Evolutionary conservation across 2,329 filamentous ascomycete species (phyloP), one percentile per base, ranked within the genome.

Genomic region (Calonectria hawksworthii): DNA sequence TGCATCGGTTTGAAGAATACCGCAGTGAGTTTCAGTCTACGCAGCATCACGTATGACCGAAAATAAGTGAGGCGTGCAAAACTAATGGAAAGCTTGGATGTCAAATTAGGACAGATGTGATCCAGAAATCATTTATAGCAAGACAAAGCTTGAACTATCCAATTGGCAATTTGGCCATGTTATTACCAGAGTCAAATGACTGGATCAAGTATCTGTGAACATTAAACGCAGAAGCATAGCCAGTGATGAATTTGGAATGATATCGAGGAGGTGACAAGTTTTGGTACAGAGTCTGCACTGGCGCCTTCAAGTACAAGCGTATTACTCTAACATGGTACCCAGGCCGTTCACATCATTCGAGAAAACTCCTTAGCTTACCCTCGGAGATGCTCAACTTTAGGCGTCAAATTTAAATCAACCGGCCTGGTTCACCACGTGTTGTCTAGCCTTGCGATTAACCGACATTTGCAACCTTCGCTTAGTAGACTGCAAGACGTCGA

Each of bases 401-500:
- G n/a, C 9, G 23, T 14, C 54, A 59, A 36, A n/a, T 18, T 32
- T 61, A 9, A 23, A 32, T 5, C 34, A 38, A 61, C 23, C 56
- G 28, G 21, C 54, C 14, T 38, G 4, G 32, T n/a, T 21, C n/a
- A 61, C 54, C 54, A 41, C 56, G 56, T 61, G 56, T 21, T 11
- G 34, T 61, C 23, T 21, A 23, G 56, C 23, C 21, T 34, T 8
- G 3, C 6, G 56, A n/a, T 34, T 41, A 61, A 61, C 56, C 56
- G 56, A 61, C 56, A 61, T 61, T 61, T 61, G 56, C 56, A 61
- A 61, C 4, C 56, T 36, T 41, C 51, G 51, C 51, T 54, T 54
- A n/a, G 14, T 1, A 28, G 26, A 3, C 28, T 8, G 10, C 51
- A 54, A 54, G 28, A 54, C 21, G 28, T 23, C 8, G 56, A 59